Evolutionary conservation across 495 filamentous ascomycete genomes (phyloP).

Genomic region (Hyaloscypha variabilis): DNA sequence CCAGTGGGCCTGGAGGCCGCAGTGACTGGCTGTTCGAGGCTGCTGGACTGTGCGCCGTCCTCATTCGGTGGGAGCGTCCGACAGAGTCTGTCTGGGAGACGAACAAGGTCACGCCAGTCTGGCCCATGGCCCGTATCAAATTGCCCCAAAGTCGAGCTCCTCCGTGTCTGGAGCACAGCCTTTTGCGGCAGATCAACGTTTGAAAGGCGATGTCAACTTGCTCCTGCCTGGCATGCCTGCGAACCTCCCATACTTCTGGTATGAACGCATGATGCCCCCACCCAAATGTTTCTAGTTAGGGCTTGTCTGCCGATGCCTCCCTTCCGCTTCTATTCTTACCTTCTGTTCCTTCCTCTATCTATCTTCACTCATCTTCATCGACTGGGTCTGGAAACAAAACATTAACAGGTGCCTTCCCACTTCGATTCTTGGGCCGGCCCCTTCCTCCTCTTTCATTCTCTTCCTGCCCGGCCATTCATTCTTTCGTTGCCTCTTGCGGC

Average conservation of each 20-base stretch:
- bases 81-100: conserved; percentile 16
- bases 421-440: conserved; percentile 35
- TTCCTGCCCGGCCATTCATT: conserved; percentile 25
- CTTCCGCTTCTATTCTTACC: conserved; percentile 17
- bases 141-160: conserved; percentile 7
- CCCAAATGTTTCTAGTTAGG: conserved; percentile 14
- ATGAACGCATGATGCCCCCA: conserved; percentile 16
- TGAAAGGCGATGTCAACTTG: conserved; percentile 20
- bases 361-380: conserved; percentile 25
- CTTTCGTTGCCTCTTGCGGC: conserved; percentile 22
- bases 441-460: conserved; percentile 26
- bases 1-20: too few species aligned
- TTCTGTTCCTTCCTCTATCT: conserved; percentile 14
- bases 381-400: conserved; percentile 34
- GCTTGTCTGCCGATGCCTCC: conserved; percentile 10
- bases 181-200: conserved; percentile 18
- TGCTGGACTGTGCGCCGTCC: conserved; percentile 19
- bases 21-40: background rate
- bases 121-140: conserved; percentile 17
- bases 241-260: conserved; percentile 18
- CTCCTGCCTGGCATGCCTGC: too few species aligned
- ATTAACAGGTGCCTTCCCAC: conserved; percentile 29
- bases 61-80: conserved; percentile 10
- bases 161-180: conserved; percentile 25
- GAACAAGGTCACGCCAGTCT: conserved; percentile 13